Percentiles rank a stretch among this genome's conserved stretches.
These are phyloP conservation scores for Ceratobasidium sp. DNA, from an alignment of 1,284 basidiomycete species.

Conservation along the genomic window DNA sequence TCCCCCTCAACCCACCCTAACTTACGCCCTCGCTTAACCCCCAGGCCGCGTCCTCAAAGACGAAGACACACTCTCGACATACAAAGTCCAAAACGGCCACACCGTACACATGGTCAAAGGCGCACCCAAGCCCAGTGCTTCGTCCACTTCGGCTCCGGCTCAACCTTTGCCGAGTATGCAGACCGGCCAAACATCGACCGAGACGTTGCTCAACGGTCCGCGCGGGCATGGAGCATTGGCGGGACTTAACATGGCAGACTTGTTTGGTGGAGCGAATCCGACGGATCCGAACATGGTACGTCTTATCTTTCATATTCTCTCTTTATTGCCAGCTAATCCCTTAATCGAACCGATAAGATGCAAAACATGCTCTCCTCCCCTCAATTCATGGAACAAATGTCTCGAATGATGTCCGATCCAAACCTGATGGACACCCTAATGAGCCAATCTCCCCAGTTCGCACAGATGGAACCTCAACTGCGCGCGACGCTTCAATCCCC, in stretches of 20 bases:
- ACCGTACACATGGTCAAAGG: slow-evolving; percentile 97
- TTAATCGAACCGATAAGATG: slow-evolving; percentile 65
- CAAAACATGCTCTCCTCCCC: slow-evolving; percentile 88
- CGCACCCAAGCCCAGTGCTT: slow-evolving; percentile 67
- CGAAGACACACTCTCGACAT: slow-evolving; percentile 82
- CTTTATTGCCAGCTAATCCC: background rate
- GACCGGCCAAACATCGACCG: slow-evolving; percentile 83
- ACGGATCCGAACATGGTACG: slow-evolving; percentile 92
- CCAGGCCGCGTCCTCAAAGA: slow-evolving; percentile 72
- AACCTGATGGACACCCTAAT: slow-evolving; percentile 87
- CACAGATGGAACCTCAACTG: slow-evolving; percentile 83
- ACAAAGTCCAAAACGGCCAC: slow-evolving; percentile 88
- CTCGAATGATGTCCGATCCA: slow-evolving; percentile 81
- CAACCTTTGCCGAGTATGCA: slow-evolving; percentile 83
- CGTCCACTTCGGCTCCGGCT: slow-evolving; percentile 54
- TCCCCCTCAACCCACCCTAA: slow-evolving; percentile 10
- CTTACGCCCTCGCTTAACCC: background rate
- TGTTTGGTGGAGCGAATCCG: slow-evolving; percentile 86
- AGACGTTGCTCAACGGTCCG: slow-evolving; percentile 81
- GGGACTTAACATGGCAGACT: slow-evolving; percentile 74
- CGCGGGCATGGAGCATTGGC: slow-evolving; percentile 80
- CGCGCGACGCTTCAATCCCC: slow-evolving; percentile 84
- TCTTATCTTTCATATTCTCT: slow-evolving; percentile 6
- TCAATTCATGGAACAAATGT: slow-evolving; percentile 83
- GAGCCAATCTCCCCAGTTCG: slow-evolving; percentile 83